These are phyloP conservation scores for Phytopythium vexans DNA, from an alignment of 352 stramenopile genomes.

Conservation along the genomic window DNA sequence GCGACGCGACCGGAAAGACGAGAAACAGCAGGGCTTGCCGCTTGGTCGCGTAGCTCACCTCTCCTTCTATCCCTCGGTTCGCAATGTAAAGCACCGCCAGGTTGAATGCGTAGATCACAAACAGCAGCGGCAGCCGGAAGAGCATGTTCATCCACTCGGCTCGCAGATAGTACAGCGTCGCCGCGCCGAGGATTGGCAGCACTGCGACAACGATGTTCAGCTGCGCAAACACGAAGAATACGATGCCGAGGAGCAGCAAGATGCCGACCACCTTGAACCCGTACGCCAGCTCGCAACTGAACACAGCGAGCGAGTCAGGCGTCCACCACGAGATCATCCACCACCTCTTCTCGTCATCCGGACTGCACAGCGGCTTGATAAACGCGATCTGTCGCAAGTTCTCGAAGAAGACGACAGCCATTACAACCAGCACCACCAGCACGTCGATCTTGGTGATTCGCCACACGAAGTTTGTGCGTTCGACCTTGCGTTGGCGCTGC, in stretches of 20 bases:
- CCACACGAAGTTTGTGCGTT: constrained; percentile 50
- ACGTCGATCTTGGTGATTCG: constrained; percentile 67
- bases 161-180: constrained; percentile 59
- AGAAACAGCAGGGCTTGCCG: constrained; percentile 47
- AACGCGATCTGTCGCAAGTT: constrained; percentile 58
- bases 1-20: constrained; percentile 57
- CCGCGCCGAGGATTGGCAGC: constrained; percentile 38
- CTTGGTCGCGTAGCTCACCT: constrained; percentile 20
- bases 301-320: constrained; percentile 49
- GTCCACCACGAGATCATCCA: constrained; percentile 60
- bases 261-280: constrained; percentile 55
- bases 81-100: constrained; percentile 48
- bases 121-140: constrained; percentile 56
- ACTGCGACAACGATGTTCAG: constrained; percentile 60
- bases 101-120: constrained; percentile 78
- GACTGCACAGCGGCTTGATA: constrained; percentile 54
- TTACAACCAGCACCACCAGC: constrained; percentile 69
- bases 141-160: constrained; percentile 84
- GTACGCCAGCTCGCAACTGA: constrained; percentile 70
- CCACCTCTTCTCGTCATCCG: constrained; percentile 38
- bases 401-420: constrained; percentile 76
- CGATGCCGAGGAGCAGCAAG: constrained; percentile 33
- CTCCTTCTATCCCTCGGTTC: constrained; percentile 31
- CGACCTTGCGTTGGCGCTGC: constrained; percentile 24
- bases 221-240: constrained; percentile 61